Conservation (phyloP, 2,329 filamentous ascomycete species). For the Paecilomyces niveus region DNA sequence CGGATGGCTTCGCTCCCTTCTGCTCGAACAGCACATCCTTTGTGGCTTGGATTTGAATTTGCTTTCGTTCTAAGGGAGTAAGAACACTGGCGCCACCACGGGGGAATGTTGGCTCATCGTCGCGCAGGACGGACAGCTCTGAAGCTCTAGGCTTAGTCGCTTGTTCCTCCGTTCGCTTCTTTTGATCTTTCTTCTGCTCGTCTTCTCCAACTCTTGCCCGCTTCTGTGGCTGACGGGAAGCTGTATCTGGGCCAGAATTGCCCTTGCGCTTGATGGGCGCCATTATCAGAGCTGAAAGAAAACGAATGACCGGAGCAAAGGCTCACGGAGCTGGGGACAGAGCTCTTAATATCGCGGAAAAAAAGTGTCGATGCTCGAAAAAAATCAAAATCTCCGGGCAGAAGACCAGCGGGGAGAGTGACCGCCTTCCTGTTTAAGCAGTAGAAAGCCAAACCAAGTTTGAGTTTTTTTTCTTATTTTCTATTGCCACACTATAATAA, state of each 20-base stretch:
- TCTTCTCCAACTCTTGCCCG: slow-evolving; percentile 33
- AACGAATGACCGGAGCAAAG: background rate
- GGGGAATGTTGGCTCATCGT: slow-evolving; percentile 87
- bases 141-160: slow-evolving; percentile 8
- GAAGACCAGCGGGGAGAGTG: slow-evolving; percentile 1
- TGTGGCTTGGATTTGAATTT: slow-evolving; percentile 89
- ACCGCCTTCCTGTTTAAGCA: slow-evolving; percentile 12
- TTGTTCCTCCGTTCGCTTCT: slow-evolving; percentile 11
- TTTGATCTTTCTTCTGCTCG: slow-evolving; percentile 26
- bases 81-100: slow-evolving; percentile 85
- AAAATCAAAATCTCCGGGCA: slow-evolving; percentile 15
- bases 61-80: slow-evolving; percentile 90
- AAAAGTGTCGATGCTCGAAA: slow-evolving; percentile 13
- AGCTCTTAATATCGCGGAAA: slow-evolving; percentile 7
- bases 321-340: background rate
- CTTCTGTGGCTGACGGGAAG: slow-evolving; percentile 31
- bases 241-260: slow-evolving; percentile 28
- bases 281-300: slow-evolving; percentile 21
- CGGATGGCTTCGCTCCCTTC: slow-evolving; percentile 49
- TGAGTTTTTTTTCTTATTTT: too few species aligned
- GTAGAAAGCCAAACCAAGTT: too few species aligned
- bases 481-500: too few species aligned
- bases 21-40: slow-evolving; percentile 89
- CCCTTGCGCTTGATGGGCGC: slow-evolving; percentile 41
- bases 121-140: slow-evolving; percentile 44